Evolutionary conservation across 345 rosid species (phyloP), one percentile per base, ranked within the genome.

Genomic region (Odontarrhena argentea): DNA sequence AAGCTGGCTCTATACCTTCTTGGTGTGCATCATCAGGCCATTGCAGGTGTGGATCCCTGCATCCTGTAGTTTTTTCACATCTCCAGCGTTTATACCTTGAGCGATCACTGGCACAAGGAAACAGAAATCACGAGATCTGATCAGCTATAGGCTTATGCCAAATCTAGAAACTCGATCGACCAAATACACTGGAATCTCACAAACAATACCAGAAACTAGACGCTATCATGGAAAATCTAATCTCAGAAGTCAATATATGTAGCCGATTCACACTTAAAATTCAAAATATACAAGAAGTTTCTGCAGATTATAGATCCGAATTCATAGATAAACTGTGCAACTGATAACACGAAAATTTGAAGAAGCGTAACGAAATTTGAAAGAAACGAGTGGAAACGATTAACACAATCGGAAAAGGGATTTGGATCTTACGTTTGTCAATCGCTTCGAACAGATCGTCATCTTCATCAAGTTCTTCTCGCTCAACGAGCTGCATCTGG

Each of bases 11-110:
- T 13, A 41, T 63, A 85, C 94, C 96, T 93, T 90, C 83, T 85
- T 90, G 26, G 98, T 93, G 68, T 88, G 94, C 98, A 90, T 93
- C 97, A 90, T 88, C 78, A 90, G 85, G 53, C 97, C 96, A 76
- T 93, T 93, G 80, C 97, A 93, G 67, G 98, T 90, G 65, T 85
- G 84, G 60, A 93, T 93, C 74, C 97, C 96, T 41, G 96, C 97
- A 78, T 93, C 97, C 61, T 93, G 96, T 60, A 93, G 88, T 55
- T 88, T 93, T 51, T 90, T 90, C 64, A 90, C 86, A 64, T 93
- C 97, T 74, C 97, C 94, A 37, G 97, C 90, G 69, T 89, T 92
- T 74, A 92, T 86, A 62, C 97, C 98, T 73, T 85, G 92, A 41
- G 87, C 67, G 51, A 78, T 84, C 77, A 92, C 96, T 92, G 62